Evolutionary conservation across 768 basidiomycete species (phyloP), one percentile per base, ranked within the genome.

Genomic region (Hirschioporus abietinus): DNA sequence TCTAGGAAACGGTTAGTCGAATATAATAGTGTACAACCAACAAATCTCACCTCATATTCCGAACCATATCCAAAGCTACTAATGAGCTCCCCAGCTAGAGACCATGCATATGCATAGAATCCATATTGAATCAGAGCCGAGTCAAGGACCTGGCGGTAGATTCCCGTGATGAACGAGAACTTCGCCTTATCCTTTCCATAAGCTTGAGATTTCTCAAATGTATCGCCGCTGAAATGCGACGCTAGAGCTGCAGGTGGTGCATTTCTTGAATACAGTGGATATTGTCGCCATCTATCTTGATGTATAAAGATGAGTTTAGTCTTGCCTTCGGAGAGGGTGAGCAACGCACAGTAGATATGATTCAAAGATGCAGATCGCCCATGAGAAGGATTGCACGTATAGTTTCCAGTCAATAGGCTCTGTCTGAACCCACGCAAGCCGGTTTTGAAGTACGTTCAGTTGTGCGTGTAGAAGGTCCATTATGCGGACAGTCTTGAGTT

Each of bases 101-200:
- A 75, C 95, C 95, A 97, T 9, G 88, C 85, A 89, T 89, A 91
- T 1, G 93, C 86, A 74, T 93, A 94, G 67, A 92, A 84, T 0
- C 91, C 92, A 70, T 81, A 88, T 23, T 90, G 87, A 23, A 97
- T 79, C 78, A 95, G 78, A 1, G 77, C 72, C 23, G 89, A 90
- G 67, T 91, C 91, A 24, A 93, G 72, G 60, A 80, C 70, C 73
- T 95, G 92, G 72, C 88, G 89, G 76, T 86, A 90, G 64, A 95
- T 69, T 1, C 89, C 87, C 0, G 90, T 87, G 71, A 92, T 73
- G 57, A 96, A 77, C 1, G 89, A 86, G 76, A 91, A 96, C 72
- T 85, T 84, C 12, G 95, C 92, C 78, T 97, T 97, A 83, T 95
- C 92, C 63, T 84, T 86, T 23, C 95, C 94, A 78, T 99, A 99